A percentile compares a stretch with the other conserved stretches of the same genome.
Conservation (phyloP, 805 yeast genomes). For the Suhomyces canberraensis region DNA sequence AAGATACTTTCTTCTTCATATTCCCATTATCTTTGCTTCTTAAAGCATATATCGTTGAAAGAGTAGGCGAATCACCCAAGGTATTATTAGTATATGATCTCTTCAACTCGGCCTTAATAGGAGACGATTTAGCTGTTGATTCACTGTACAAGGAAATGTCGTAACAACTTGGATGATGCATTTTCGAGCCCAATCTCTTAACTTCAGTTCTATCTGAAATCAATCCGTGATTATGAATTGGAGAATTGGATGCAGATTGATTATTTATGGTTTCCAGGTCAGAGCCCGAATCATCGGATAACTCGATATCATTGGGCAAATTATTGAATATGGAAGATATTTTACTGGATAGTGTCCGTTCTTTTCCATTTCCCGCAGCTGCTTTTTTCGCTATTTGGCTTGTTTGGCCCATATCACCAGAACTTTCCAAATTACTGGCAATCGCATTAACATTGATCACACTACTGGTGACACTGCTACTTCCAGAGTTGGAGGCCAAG, state of each 20-base stretch:
- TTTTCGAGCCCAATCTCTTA: constrained; percentile 1
- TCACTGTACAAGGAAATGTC: constrained; percentile 24
- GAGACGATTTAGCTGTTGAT: constrained; percentile 25
- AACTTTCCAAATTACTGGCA: constrained; percentile 13
- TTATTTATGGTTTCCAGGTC: constrained; percentile 34
- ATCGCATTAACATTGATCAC: constrained; percentile 31
- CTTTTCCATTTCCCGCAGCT: neutral
- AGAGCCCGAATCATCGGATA: constrained; percentile 45
- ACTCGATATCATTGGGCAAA: constrained; percentile 45
- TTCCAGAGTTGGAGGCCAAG: constrained; percentile 18
- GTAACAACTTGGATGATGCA: constrained; percentile 10
- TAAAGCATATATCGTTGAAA: constrained; percentile 25
- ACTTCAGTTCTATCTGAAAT: neutral
- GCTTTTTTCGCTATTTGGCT: neutral
- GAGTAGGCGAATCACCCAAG: constrained; percentile 17
- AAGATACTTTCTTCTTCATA: constrained; percentile 23
- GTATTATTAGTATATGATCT: constrained; percentile 9
- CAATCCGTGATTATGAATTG: constrained; percentile 3
- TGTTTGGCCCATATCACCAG: constrained; percentile 8
- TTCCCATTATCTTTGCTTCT: constrained; percentile 17
- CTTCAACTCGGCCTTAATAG: constrained; percentile 22
- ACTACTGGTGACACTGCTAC: constrained; percentile 29
- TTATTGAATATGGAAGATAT: constrained; percentile 42
- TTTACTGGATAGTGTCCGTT: constrained; percentile 24
- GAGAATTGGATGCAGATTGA: constrained; percentile 1